Conservation (phyloP, 768 basidiomycete species). For the Gloeostereum incarnatum region DNA sequence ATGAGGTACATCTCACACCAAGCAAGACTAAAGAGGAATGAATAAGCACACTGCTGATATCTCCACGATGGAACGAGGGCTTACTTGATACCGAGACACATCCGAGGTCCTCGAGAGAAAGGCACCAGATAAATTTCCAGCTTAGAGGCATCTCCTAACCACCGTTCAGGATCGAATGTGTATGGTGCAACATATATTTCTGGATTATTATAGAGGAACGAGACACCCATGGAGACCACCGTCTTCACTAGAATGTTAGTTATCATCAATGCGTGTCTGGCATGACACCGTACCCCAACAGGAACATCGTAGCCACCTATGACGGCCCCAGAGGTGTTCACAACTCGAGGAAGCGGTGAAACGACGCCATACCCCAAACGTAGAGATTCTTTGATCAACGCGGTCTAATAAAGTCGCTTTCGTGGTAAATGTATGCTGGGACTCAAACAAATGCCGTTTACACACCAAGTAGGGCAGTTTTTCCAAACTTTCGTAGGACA, state of each 20-base stretch:
- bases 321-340: conserved; percentile 23
- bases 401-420: too few relatives aligned
- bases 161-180: conserved; percentile 31
- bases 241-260: not conserved
- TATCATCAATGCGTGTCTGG: conserved; percentile 5
- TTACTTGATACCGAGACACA: conserved; percentile 35
- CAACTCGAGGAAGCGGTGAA: conserved; percentile 28
- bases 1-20: conserved; percentile 9
- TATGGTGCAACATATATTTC: conserved; percentile 30
- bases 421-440: conserved; percentile 6
- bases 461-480: conserved; percentile 27
- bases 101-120: conserved; percentile 36
- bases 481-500: conserved; percentile 20
- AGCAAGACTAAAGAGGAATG: conserved; percentile 4
- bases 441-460: not conserved
- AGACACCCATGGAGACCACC: conserved; percentile 30
- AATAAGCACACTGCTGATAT: too few relatives aligned
- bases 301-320: conserved; percentile 25
- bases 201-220: conserved; percentile 26
- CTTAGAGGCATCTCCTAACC: conserved; percentile 25
- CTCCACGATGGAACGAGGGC: too few relatives aligned
- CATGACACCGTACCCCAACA: conserved; percentile 22
- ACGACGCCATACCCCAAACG: conserved; percentile 29
- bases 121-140: conserved; percentile 31
- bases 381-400: conserved; percentile 37